Conservation (phyloP, 2,329 filamentous ascomycete species). For the Alternaria metachromatica region DNA sequence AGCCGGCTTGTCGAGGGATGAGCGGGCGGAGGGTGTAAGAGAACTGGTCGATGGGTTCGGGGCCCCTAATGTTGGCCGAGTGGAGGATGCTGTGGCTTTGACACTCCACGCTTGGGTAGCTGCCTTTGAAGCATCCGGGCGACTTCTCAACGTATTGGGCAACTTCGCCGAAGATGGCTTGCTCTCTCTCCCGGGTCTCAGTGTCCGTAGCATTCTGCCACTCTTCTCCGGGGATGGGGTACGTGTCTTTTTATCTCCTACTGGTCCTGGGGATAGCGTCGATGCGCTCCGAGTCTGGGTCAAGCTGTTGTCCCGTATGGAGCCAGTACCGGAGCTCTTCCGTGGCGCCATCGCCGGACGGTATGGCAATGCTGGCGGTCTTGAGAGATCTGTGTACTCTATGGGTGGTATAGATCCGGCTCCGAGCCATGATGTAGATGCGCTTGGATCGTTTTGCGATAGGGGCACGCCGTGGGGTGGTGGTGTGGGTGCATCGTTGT, state of each 20-base stretch:
- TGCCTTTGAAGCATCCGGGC: conserved; percentile 65
- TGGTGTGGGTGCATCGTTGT: conserved; percentile 32
- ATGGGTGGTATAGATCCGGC: conserved; percentile 82
- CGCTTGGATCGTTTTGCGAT: conserved; percentile 17
- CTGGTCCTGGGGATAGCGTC: conserved; percentile 44
- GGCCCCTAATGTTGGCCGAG: conserved; percentile 19
- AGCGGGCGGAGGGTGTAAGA: conserved; percentile 29
- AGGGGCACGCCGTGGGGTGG: conserved; percentile 27
- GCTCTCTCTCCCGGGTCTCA: conserved; percentile 56
- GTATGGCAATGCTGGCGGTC: conserved; percentile 67
- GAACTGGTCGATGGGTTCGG: conserved; percentile 25
- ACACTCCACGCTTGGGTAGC: conserved; percentile 67
- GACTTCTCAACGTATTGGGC: conserved; percentile 51
- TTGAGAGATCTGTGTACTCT: conserved; percentile 80
- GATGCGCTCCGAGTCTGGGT: conserved; percentile 30
- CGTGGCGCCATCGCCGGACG: conserved; percentile 56
- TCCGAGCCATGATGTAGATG: conserved; percentile 67
- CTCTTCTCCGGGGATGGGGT: conserved; percentile 70
- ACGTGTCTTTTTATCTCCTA: conserved; percentile 56
- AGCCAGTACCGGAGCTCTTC: conserved; percentile 53
- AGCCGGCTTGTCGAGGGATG: conserved; percentile 39
- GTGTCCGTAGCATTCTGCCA: conserved; percentile 62
- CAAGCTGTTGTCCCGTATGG: conserved; percentile 29
- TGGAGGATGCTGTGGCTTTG: conserved; percentile 31
- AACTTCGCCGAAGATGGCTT: conserved; percentile 57